Evolutionary conservation across 179 eudicot species (phyloP).

Genomic region (Drosera spatulata): DNA sequence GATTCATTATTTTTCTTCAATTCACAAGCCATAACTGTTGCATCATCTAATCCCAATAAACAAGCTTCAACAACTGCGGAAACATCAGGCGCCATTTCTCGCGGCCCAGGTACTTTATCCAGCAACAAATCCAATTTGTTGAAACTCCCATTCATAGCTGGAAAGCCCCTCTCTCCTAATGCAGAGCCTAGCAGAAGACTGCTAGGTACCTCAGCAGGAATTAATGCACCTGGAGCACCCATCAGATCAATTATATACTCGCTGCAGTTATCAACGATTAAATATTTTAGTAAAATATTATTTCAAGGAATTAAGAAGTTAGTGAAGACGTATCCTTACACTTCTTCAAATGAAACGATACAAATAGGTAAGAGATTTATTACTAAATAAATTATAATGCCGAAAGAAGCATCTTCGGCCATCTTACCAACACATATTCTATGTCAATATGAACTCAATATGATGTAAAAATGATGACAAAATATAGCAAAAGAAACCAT

Average conservation of each 20-base stretch:
- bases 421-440: no score
- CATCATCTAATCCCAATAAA: constrained; percentile 23
- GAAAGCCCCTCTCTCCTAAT: constrained; percentile 29
- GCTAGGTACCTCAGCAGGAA: constrained; percentile 83
- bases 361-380: no score
- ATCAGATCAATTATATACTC: constrained; percentile 89
- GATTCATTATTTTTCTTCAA: constrained; percentile 18
- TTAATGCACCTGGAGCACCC: constrained; percentile 94
- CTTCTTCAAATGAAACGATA: no score
- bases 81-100: constrained; percentile 20
- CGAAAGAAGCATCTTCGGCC: no score
- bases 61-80: constrained; percentile 21
- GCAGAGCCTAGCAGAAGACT: constrained; percentile 50
- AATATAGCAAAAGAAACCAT: no score
- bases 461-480: no score
- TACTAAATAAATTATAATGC: no score
- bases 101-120: constrained; percentile 23
- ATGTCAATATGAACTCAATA: no score
- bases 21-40: constrained; percentile 11
- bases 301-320: no score
- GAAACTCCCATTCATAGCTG: constrained; percentile 26
- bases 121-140: constrained; percentile 30
- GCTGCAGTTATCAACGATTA: constrained; percentile 39
- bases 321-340: no score
- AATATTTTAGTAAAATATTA: neutral